These are phyloP conservation scores for Smithsoniella earleae DNA, from an alignment of 163 green algal species.

Conservation along the genomic window DNA sequence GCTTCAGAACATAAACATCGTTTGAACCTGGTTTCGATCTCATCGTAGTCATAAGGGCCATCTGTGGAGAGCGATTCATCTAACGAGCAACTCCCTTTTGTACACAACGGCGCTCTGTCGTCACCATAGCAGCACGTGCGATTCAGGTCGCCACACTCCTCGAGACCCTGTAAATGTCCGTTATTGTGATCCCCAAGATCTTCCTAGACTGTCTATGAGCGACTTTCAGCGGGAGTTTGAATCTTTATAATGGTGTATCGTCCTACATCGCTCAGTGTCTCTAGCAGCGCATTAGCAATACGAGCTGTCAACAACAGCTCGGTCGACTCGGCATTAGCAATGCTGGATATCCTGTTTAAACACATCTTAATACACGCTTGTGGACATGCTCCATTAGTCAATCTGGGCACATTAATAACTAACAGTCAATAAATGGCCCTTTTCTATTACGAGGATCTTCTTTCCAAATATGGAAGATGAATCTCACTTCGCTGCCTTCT, in stretches of 20 bases:
- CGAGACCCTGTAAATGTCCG: not conserved
- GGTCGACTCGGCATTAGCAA: not conserved
- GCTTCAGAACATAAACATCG: not conserved
- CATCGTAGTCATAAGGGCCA: no score
- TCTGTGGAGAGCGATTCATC: not conserved
- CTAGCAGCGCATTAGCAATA: not conserved
- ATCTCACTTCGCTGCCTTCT: not conserved
- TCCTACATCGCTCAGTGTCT: not conserved
- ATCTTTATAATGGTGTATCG: not conserved
- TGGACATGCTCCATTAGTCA: not conserved
- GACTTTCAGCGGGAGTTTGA: not conserved
- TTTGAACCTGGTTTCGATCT: not conserved
- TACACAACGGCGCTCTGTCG: not conserved
- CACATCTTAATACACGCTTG: not conserved
- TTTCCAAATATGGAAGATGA: not conserved
- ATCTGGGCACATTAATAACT: not conserved
- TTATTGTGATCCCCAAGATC: not conserved
- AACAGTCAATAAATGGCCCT: no score
- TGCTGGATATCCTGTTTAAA: not conserved
- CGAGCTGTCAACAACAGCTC: not conserved
- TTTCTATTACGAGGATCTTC: no score
- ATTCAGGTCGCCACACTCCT: not conserved
- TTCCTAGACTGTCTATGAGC: not conserved
- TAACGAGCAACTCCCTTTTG: not conserved
- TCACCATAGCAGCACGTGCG: constrained; percentile 1